Evolutionary conservation across 176 grass and related monocot species (phyloP), one percentile per base, ranked within the genome.

Genomic region (Tillandsia fasciculata): DNA sequence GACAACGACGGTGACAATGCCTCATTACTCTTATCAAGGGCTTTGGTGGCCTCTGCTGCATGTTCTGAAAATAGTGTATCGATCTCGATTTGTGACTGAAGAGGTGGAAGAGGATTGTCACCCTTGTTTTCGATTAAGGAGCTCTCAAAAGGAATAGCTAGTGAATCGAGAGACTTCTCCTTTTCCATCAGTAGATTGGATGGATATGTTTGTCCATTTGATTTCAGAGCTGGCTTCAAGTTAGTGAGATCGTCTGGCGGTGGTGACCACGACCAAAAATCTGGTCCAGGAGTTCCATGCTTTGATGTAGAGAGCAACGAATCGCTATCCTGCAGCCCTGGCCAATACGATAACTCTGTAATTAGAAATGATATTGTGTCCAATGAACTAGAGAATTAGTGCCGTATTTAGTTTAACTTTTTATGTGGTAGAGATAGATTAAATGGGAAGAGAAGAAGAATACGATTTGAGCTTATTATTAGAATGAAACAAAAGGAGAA

Each of bases 181-280:
- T 93, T 92, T 82, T 97, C 89, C 64, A 90, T 86, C 72, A 97
- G 67, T 48, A 87, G 42, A 78, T 87, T 83, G 69, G 89, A 77
- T 70, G 85, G 78, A 72, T 64, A 61, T 64, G 71, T 66, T 53
- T 74, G 68, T 12, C 84, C 12, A 71, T 82, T 84, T 72, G 74
- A 15, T 77, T 93, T 89, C 26, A 66, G 83, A 12, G 71, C 84
- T 53, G 82, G 74, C 48, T 80, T 85, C 56, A 85, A 68, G 11
- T n/a, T 51, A 76, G 70, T 79, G 75, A 58, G 9, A 8, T 8
- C 64, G 73, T 85, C 73, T 17, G 85, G 52, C 12, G 88, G 94
- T 49, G 94, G 94, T 76, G 86, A 80, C 94, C 94, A 93, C 10
- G 89, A 97, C 94, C 94, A 97, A 75, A 97, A 97, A 85, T 90